phyloP scores from a whole-genome alignment of 2,329 filamentous ascomycete species.

The Leptographium lundbergii region DNA sequence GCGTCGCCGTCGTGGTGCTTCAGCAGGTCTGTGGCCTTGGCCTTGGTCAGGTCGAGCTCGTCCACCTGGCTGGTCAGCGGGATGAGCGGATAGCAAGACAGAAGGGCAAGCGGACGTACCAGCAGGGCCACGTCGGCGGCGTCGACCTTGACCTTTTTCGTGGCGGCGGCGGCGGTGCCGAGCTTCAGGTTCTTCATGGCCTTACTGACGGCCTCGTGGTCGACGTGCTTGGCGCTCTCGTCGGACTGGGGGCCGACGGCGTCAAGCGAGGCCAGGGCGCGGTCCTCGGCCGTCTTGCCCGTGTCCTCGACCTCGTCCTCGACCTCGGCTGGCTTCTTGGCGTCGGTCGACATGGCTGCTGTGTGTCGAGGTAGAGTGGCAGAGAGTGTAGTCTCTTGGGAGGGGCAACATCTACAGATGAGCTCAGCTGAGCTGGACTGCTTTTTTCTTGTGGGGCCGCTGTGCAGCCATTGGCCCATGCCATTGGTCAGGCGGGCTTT shows the following conservation, averaged over 20 bases:
- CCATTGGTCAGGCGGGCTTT: neutral
- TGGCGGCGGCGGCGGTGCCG: slow-evolving; percentile 17
- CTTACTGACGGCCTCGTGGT: slow-evolving; percentile 57
- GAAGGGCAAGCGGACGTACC: slow-evolving; percentile 27
- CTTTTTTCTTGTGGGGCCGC: neutral
- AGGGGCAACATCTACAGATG: neutral
- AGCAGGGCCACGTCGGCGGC: slow-evolving; percentile 56
- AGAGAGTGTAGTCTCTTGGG: neutral
- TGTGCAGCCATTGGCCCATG: neutral
- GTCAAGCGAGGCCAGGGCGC: slow-evolving; percentile 61
- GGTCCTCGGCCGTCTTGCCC: slow-evolving; percentile 60
- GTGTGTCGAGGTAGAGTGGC: neutral
- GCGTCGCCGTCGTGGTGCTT: slow-evolving; percentile 59
- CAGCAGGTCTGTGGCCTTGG: slow-evolving; percentile 62
- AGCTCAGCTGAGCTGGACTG: neutral
- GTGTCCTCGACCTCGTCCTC: slow-evolving; percentile 37
- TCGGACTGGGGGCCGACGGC: slow-evolving; percentile 34
- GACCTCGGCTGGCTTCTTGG: slow-evolving; percentile 33
- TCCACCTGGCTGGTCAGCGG: slow-evolving; percentile 35
- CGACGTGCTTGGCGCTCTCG: slow-evolving; percentile 40
- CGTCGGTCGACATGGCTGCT: neutral
- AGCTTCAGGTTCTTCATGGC: slow-evolving; percentile 53
- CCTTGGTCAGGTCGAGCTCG: slow-evolving; percentile 58
- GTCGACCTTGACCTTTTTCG: slow-evolving; percentile 61
- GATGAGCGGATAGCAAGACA: neutral